These are phyloP conservation scores for Termitomyces sp. DNA, from an alignment of 768 basidiomycete species.

Conservation along the genomic window DNA sequence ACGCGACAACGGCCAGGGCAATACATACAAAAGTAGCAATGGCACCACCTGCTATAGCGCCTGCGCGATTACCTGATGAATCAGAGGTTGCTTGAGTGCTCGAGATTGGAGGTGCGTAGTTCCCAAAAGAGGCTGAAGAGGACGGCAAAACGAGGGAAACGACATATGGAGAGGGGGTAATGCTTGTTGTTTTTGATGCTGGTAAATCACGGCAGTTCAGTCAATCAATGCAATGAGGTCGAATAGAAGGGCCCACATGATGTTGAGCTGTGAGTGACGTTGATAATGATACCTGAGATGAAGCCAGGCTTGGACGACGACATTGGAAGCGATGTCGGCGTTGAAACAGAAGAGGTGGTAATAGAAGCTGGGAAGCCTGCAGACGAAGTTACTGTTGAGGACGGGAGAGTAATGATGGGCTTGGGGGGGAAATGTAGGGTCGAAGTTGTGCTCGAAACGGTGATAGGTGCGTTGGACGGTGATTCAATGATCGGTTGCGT, in stretches of 20 bases:
- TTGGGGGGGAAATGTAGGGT: not conserved
- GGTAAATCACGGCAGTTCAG: not conserved
- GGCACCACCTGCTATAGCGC: constrained; percentile 17
- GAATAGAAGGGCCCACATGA: not conserved
- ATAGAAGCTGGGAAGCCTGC: not conserved
- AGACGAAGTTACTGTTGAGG: not conserved
- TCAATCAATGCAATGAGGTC: not conserved
- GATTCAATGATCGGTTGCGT: not conserved
- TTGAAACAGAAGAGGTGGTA: not conserved
- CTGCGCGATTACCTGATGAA: constrained; percentile 1
- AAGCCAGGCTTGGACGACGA: not conserved
- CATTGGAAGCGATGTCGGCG: not conserved
- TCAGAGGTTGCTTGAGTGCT: not conserved
- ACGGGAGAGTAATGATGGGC: not conserved
- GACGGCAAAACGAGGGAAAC: not conserved
- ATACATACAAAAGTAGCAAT: constrained; percentile 13
- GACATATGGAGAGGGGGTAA: not conserved
- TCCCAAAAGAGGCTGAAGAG: not conserved
- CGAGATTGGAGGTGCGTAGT: not conserved
- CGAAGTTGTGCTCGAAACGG: not conserved
- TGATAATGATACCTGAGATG: not conserved
- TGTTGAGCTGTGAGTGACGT: not conserved
- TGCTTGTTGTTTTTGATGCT: not conserved
- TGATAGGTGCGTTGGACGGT: not conserved
- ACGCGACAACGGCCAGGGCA: constrained; percentile 3